These are phyloP conservation scores for Taxawa tesnikishii DNA, from an alignment of 2,329 filamentous ascomycete species.

Conservation along the genomic window DNA sequence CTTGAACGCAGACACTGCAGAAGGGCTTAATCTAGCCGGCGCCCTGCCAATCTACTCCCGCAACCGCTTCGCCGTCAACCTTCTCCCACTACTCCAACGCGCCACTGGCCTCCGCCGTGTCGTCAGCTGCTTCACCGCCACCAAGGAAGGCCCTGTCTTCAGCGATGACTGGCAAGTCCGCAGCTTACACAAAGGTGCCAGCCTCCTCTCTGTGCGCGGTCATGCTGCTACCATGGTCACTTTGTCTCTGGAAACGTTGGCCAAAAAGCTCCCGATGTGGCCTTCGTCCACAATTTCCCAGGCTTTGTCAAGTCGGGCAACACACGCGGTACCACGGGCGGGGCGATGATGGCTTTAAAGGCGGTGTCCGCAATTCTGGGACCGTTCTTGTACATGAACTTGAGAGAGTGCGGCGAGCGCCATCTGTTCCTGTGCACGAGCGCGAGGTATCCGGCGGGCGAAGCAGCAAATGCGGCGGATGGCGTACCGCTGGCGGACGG, in stretches of 20 bases:
- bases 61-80: constrained; percentile 24
- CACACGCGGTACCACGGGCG: constrained; percentile 9
- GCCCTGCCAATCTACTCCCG: constrained; percentile 22
- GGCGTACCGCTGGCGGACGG: constrained; percentile 11
- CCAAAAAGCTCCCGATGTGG: constrained; percentile 13
- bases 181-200: constrained; percentile 8
- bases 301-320: constrained; percentile 15
- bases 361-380: constrained; percentile 8
- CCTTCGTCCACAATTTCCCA: constrained; percentile 19
- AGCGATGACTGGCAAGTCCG: constrained; percentile 13
- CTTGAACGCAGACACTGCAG: constrained; percentile 15
- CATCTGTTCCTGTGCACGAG: constrained; percentile 24
- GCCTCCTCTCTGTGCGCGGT: constrained; percentile 9
- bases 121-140: constrained; percentile 14
- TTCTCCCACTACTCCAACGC: constrained; percentile 21
- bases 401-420: constrained; percentile 21
- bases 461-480: constrained; percentile 5
- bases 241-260: constrained; percentile 13
- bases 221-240: constrained; percentile 16
- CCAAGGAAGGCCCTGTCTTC: constrained; percentile 15
- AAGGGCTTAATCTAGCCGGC: constrained; percentile 22
- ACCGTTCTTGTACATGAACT: constrained; percentile 12
- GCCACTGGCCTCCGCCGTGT: constrained; percentile 14
- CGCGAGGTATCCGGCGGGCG: constrained; percentile 16
- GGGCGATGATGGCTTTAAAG: constrained; percentile 8